Evolutionary conservation across 2,329 filamentous ascomycete species (phyloP).

Genomic region (Zasmidium citrigriseum): DNA sequence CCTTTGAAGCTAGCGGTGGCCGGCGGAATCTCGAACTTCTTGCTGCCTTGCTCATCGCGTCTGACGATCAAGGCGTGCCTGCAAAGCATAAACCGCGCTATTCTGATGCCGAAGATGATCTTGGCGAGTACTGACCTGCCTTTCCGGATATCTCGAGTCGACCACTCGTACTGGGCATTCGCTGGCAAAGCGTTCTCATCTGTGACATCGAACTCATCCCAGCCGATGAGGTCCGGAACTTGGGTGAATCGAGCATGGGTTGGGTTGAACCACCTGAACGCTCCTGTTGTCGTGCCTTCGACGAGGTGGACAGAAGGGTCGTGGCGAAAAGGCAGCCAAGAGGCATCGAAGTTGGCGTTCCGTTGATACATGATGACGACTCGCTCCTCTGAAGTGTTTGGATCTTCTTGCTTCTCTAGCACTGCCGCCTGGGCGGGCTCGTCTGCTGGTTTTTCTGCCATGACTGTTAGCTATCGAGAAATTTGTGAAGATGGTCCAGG

Average conservation of each 20-base stretch:
- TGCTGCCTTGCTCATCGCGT: conserved; percentile 4
- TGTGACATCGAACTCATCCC: neutral
- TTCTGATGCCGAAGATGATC: too few species aligned
- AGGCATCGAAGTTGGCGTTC: neutral
- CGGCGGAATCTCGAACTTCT: conserved; percentile 31
- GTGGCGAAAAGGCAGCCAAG: neutral
- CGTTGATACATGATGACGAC: neutral
- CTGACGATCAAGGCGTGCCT: conserved; percentile 40
- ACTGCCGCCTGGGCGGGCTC: neutral
- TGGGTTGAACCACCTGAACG: neutral
- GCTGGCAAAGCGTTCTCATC: conserved; percentile 3
- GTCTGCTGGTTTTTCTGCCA: neutral
- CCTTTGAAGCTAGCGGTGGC: conserved; percentile 36
- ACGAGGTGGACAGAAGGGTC: neutral
- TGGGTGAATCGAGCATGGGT: neutral
- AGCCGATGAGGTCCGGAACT: neutral
- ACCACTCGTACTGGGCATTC: conserved; percentile 39
- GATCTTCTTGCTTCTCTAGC: neutral
- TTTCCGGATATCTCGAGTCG: conserved; percentile 46
- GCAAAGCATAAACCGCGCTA: neutral
- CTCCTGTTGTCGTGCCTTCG: neutral
- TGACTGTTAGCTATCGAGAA: neutral
- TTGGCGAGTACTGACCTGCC: conserved; percentile 21
- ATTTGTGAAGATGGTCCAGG: neutral
- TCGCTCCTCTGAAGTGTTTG: neutral